A percentile compares a stretch with the other conserved stretches of the same genome.
phyloP scores from a whole-genome alignment of 345 rosid species.

The Dimocarpus longan region DNA sequence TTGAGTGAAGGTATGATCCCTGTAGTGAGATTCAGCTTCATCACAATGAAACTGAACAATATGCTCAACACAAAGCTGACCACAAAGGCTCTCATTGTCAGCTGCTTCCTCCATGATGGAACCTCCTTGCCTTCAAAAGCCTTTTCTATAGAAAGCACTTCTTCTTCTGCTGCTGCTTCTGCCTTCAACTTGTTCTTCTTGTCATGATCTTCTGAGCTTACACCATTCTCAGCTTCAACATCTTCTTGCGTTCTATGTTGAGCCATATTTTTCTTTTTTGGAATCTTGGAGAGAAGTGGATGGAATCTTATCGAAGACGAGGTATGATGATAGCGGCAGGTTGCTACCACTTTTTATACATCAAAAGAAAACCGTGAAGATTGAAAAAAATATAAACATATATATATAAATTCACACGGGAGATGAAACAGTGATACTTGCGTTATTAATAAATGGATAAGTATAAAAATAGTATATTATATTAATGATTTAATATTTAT shows the following conservation, averaged over 20 bases:
- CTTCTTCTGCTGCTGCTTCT: conserved; percentile 10
- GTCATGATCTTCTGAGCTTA: neutral
- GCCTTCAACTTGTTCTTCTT: neutral
- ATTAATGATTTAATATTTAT: too few species aligned
- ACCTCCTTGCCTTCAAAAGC: conserved; percentile 52
- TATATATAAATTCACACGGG: too few species aligned
- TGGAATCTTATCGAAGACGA: too few species aligned
- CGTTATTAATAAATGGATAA: too few species aligned
- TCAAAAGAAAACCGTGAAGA: too few species aligned
- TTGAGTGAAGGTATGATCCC: conserved; percentile 81
- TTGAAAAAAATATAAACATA: too few species aligned
- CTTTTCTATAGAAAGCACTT: conserved; percentile 48
- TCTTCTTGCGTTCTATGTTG: neutral
- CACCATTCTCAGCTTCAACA: conserved; percentile 14
- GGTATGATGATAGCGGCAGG: too few species aligned
- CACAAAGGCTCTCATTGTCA: conserved; percentile 64
- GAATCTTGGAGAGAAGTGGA: too few species aligned
- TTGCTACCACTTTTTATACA: too few species aligned
- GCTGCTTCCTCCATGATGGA: conserved; percentile 65
- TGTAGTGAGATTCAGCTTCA: conserved; percentile 72
- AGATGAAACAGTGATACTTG: too few species aligned
- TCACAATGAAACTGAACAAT: conserved; percentile 67
- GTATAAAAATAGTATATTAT: too few species aligned
- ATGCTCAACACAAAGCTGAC: conserved; percentile 61
- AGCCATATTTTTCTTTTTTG: neutral